Conservation (phyloP, 2,329 filamentous ascomycete genomes). For the Furcasterigmium furcatum region DNA sequence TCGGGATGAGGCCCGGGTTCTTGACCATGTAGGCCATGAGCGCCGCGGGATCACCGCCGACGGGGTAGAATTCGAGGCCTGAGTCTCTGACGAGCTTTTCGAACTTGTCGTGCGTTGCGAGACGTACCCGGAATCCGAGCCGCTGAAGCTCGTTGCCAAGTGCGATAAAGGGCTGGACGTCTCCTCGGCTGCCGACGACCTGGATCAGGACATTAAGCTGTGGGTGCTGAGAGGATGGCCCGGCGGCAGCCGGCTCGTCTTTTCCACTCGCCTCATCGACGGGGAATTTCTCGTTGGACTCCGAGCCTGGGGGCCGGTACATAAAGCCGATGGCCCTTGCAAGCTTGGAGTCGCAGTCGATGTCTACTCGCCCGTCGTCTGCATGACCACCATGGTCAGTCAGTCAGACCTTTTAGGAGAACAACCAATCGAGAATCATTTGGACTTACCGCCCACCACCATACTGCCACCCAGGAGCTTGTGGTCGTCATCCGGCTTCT, state of each 20-base stretch:
- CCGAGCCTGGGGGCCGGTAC: constrained; percentile 2
- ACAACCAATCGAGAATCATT: background rate
- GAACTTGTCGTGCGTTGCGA: constrained; percentile 48
- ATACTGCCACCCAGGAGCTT: background rate
- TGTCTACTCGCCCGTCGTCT: constrained; percentile 6
- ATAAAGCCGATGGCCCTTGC: constrained; percentile 2
- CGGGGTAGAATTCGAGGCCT: constrained; percentile 45
- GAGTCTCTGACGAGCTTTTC: constrained; percentile 39
- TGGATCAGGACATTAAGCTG: background rate
- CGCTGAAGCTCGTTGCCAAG: constrained; percentile 43
- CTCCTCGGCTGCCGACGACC: background rate
- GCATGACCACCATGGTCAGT: background rate
- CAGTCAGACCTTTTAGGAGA: background rate
- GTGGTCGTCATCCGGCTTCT: background rate
- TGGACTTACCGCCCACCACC: background rate
- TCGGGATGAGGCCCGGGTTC: constrained; percentile 20
- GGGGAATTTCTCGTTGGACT: background rate
- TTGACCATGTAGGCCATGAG: constrained; percentile 25
- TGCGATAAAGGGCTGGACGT: constrained; percentile 50
- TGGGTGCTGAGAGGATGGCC: background rate
- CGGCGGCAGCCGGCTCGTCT: background rate
- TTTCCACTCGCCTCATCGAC: background rate
- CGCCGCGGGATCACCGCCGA: constrained; percentile 45
- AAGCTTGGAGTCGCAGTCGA: constrained; percentile 8
- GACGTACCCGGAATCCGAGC: constrained; percentile 44